A percentile compares a stretch with the other conserved stretches of the same genome.
Conservation (phyloP, 2,329 filamentous ascomycete genomes). For the Lecanoromycetidae sp. region DNA sequence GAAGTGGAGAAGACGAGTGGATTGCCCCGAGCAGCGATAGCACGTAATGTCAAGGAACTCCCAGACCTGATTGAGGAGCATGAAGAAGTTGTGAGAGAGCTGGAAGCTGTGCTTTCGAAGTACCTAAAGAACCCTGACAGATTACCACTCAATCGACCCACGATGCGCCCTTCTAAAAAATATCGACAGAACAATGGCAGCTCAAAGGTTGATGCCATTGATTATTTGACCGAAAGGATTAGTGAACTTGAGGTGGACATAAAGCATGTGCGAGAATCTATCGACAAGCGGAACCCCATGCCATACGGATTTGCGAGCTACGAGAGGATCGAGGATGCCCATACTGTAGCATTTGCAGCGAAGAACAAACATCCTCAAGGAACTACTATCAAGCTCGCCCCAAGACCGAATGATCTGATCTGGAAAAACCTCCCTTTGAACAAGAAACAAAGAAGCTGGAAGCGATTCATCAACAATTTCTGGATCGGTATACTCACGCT, state of each 20-base stretch:
- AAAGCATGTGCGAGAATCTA: constrained; percentile 63
- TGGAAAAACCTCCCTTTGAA: constrained; percentile 83
- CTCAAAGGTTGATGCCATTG: constrained; percentile 82
- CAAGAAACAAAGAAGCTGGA: constrained; percentile 55
- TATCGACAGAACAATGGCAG: constrained; percentile 57
- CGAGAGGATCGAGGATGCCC: constrained; percentile 74
- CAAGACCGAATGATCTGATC: constrained; percentile 81
- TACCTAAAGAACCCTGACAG: constrained; percentile 80
- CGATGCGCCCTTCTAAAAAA: constrained; percentile 67
- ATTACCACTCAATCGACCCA: constrained; percentile 63
- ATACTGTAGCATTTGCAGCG: constrained; percentile 70
- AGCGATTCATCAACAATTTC: constrained; percentile 64
- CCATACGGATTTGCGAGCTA: constrained; percentile 92
- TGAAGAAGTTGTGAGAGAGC: constrained; percentile 62
- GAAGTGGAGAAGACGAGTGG: constrained; percentile 65
- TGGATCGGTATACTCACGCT: constrained; percentile 74
- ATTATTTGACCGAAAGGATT: constrained; percentile 80
- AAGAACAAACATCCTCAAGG: constrained; percentile 71
- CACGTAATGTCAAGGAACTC: constrained; percentile 82
- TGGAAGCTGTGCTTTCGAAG: constrained; percentile 74
- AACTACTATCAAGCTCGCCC: constrained; percentile 65
- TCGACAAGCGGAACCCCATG: constrained; percentile 81
- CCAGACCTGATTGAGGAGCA: constrained; percentile 78
- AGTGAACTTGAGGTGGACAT: constrained; percentile 71
- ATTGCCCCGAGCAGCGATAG: constrained; percentile 68